Conservation (phyloP, 1,139 yeast genomes). For the Ogataea hybrid region DNA sequence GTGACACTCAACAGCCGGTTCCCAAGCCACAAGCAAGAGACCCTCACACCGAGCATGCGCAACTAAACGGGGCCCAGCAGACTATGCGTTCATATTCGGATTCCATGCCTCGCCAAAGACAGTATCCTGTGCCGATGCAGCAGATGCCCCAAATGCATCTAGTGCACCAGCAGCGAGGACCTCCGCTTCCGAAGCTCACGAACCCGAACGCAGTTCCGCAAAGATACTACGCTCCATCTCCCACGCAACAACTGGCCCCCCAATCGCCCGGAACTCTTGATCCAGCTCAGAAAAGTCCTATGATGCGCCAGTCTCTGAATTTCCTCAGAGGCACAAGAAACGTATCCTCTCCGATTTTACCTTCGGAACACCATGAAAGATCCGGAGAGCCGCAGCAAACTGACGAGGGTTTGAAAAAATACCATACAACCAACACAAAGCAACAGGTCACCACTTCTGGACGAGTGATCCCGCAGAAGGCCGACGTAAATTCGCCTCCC, state of each 20-base stretch:
- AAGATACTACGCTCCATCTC: constrained; percentile 16
- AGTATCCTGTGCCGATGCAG: constrained; percentile 5
- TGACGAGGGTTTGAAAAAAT: constrained; percentile 28
- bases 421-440: constrained; percentile 26
- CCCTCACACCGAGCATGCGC: constrained; percentile 2
- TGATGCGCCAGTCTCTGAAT: constrained; percentile 28
- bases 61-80: not conserved
- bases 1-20: not conserved
- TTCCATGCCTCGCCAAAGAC: constrained; percentile 7
- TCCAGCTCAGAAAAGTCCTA: constrained; percentile 23
- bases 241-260: constrained; percentile 7
- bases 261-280: constrained; percentile 1
- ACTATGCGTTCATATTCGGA: constrained; percentile 14
- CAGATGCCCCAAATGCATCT: constrained; percentile 19
- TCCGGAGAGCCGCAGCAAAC: not conserved
- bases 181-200: constrained; percentile 20
- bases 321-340: constrained; percentile 26
- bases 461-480: constrained; percentile 42
- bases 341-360: constrained; percentile 22
- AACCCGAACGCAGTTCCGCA: constrained; percentile 26
- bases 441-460: constrained; percentile 36
- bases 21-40: constrained; percentile 4
- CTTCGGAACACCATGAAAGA: constrained; percentile 13
- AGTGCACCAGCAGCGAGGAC: constrained; percentile 16
- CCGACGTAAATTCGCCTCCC: constrained; percentile 30